Evolutionary conservation across 2,329 filamentous ascomycete species (phyloP).

Genomic region (Pyrenophora tritici-repentis): DNA sequence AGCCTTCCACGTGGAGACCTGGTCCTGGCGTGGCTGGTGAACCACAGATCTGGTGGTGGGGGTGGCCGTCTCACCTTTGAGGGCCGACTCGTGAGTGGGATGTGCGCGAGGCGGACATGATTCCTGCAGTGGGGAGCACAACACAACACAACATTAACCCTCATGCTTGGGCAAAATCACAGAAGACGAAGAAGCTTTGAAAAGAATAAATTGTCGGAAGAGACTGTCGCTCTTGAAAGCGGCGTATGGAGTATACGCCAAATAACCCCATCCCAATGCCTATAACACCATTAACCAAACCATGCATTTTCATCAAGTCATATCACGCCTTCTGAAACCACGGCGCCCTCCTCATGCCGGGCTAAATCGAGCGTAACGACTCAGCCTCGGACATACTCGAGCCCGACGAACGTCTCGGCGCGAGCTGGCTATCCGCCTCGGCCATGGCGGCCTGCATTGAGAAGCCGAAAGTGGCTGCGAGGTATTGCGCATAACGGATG

Average conservation of each 20-base stretch:
- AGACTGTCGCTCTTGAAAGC: slow-evolving; percentile 26
- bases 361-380: slow-evolving; percentile 37
- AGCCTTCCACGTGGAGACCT: slow-evolving; percentile 17
- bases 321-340: slow-evolving; percentile 8
- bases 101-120: too few species aligned
- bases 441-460: slow-evolving; percentile 46
- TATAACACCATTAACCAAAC: slow-evolving; percentile 15
- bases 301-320: slow-evolving; percentile 32
- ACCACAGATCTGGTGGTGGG: slow-evolving; percentile 5
- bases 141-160: too few species aligned
- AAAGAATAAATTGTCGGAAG: neutral
- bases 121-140: too few species aligned
- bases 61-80: slow-evolving; percentile 2
- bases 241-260: slow-evolving; percentile 23
- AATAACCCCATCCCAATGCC: slow-evolving; percentile 29
- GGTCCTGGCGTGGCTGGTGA: slow-evolving; percentile 8
- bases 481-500: slow-evolving; percentile 47
- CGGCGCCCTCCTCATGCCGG: neutral
- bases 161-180: too few species aligned
- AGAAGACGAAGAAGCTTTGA: too few species aligned
- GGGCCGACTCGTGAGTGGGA: too few species aligned
- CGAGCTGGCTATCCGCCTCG: slow-evolving; percentile 45
- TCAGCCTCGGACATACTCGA: slow-evolving; percentile 45
- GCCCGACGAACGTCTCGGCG: slow-evolving; percentile 41
- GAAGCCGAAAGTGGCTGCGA: slow-evolving; percentile 48